Evolutionary conservation across 768 basidiomycete species (phyloP).

Genomic region (Amanita muscaria): DNA sequence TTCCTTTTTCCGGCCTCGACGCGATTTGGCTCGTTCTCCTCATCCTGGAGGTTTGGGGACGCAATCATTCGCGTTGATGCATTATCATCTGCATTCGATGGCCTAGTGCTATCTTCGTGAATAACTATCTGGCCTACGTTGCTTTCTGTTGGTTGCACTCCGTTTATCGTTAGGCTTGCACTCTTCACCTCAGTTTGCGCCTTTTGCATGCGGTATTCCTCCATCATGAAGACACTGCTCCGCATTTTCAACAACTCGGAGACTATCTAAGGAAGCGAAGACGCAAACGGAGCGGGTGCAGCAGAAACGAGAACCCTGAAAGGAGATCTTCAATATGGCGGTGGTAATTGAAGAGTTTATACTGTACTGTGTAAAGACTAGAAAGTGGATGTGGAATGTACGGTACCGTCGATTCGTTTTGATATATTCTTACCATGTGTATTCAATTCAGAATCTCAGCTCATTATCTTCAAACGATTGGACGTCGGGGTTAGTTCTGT

Average conservation of each 20-base stretch:
- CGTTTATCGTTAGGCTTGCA: conserved; percentile 16
- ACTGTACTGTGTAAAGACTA: too few relatives aligned
- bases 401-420: too few relatives aligned
- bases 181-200: conserved; percentile 60
- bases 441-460: too few relatives aligned
- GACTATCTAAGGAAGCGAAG: too few relatives aligned
- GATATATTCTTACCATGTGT: too few relatives aligned
- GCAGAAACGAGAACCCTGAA: too few relatives aligned
- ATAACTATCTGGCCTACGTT: conserved; percentile 36
- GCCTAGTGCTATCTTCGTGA: conserved; percentile 52
- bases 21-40: conserved; percentile 21
- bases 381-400: too few relatives aligned
- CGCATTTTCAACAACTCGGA: conserved; percentile 93
- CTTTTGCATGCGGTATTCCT: conserved; percentile 97
- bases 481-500: too few relatives aligned
- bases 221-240: conserved; percentile 97
- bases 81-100: conserved; percentile 42
- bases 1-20: conserved; percentile 27
- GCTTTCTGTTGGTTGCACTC: conserved; percentile 16
- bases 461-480: too few relatives aligned
- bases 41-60: conserved; percentile 29
- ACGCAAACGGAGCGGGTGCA: too few relatives aligned
- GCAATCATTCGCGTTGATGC: conserved; percentile 61
- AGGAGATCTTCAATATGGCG: too few relatives aligned
- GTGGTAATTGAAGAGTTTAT: too few relatives aligned